Conservation (phyloP, 805 yeast species). For the Scheffersomyces ergatensis region DNA sequence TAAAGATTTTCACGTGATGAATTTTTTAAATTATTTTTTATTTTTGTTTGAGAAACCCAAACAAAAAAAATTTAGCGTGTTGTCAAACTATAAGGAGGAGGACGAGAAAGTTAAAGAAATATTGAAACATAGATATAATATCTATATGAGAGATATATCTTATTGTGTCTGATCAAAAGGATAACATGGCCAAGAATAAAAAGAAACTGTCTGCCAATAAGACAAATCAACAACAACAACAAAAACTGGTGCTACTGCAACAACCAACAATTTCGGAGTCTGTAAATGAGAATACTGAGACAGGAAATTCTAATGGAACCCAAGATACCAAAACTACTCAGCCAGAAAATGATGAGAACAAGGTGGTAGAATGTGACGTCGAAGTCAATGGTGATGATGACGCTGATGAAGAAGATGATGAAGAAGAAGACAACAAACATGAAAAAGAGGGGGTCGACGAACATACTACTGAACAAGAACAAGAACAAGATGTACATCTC, state of each 20-base stretch:
- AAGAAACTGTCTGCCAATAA: constrained; percentile 2
- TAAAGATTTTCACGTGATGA: too few species aligned
- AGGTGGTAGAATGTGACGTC: too few species aligned
- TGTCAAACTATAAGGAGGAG: background rate
- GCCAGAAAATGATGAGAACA: too few species aligned
- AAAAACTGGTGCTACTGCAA: too few species aligned
- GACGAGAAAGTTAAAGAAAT: background rate
- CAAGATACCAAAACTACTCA: background rate
- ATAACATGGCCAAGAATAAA: constrained; percentile 6
- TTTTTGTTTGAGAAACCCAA: too few species aligned
- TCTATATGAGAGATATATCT: too few species aligned
- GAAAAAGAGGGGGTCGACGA: background rate
- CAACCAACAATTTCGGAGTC: too few species aligned
- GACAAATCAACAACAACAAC: background rate
- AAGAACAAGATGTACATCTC: background rate
- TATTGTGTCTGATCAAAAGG: background rate
- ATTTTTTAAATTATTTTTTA: too few species aligned
- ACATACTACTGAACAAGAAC: too few species aligned
- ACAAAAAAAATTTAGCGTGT: background rate
- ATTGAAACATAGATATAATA: background rate
- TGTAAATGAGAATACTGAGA: too few species aligned
- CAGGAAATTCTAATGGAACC: background rate
- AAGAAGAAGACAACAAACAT: background rate
- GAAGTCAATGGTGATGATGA: background rate
- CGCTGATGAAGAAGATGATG: background rate